These are phyloP conservation scores for Parascedosporium putredinis DNA, from an alignment of 2,329 filamentous ascomycete genomes.

Conservation along the genomic window DNA sequence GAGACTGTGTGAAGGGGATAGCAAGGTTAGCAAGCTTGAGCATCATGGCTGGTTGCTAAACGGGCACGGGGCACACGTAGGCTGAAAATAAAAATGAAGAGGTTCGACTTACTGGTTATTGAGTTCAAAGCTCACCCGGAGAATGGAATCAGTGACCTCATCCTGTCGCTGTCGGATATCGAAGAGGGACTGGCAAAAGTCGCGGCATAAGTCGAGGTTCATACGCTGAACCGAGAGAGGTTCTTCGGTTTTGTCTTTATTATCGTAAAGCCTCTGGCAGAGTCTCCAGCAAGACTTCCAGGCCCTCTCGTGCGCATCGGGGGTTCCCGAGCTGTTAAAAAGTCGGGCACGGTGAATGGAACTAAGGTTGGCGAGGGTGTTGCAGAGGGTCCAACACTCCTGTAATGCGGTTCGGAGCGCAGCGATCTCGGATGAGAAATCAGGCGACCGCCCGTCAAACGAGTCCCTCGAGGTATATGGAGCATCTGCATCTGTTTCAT, in stretches of 20 bases:
- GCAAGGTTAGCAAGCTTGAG: background rate
- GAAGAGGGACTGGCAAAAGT: conserved; percentile 87
- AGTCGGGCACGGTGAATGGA: conserved; percentile 72
- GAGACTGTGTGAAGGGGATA: conserved; percentile 38
- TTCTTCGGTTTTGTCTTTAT: conserved; percentile 59
- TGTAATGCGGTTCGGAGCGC: conserved; percentile 67
- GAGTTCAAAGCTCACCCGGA: conserved; percentile 87
- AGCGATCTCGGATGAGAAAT: conserved; percentile 36
- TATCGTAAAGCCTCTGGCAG: conserved; percentile 81
- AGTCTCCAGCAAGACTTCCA: conserved; percentile 94
- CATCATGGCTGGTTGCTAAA: too few species aligned
- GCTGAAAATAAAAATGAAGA: background rate
- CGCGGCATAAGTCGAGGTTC: conserved; percentile 77
- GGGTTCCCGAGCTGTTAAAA: conserved; percentile 63
- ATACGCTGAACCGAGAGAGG: conserved; percentile 52
- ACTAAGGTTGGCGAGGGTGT: conserved; percentile 76
- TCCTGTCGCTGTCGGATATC: conserved; percentile 72
- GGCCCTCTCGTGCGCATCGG: conserved; percentile 72
- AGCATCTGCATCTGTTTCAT: conserved; percentile 44
- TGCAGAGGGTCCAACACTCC: conserved; percentile 91
- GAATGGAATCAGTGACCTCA: conserved; percentile 71
- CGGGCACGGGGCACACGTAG: too few species aligned
- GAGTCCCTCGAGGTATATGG: conserved; percentile 13
- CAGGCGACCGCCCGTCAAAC: background rate
- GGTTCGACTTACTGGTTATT: conserved; percentile 64